These are phyloP conservation scores for Hymenoscyphus infarciens DNA, from an alignment of 2,329 filamentous ascomycete genomes.

Conservation along the genomic window DNA sequence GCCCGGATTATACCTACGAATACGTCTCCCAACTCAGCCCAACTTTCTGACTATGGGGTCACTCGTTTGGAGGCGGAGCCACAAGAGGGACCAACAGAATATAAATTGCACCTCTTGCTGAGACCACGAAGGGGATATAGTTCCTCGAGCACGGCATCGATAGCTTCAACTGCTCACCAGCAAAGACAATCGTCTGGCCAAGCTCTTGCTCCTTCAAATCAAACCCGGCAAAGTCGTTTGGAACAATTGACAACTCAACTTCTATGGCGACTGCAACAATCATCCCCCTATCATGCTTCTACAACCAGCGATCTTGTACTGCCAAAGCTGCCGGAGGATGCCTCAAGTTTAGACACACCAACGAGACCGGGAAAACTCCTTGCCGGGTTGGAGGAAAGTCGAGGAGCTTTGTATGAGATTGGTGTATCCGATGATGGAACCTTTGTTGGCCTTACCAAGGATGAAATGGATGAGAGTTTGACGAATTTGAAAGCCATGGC, in stretches of 20 bases:
- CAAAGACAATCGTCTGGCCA: slow-evolving; percentile 24
- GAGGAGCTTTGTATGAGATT: slow-evolving; percentile 92
- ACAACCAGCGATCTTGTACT: slow-evolving; percentile 72
- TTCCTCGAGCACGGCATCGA: slow-evolving; percentile 62
- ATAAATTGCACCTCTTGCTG: slow-evolving; percentile 88
- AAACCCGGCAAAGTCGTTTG: slow-evolving; percentile 77
- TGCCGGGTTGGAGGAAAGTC: slow-evolving; percentile 85
- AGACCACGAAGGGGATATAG: slow-evolving; percentile 72
- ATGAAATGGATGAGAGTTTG: slow-evolving; percentile 90
- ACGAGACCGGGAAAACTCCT: slow-evolving; percentile 56
- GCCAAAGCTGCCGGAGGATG: slow-evolving; percentile 68
- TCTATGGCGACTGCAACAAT: slow-evolving; percentile 92
- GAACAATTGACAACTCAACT: slow-evolving; percentile 93
- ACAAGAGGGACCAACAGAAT: slow-evolving; percentile 91
- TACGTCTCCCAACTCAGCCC: slow-evolving; percentile 37
- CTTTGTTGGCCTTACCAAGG: slow-evolving; percentile 79
- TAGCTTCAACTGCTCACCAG: slow-evolving; percentile 37
- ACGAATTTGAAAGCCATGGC: slow-evolving; percentile 86
- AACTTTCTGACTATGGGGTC: slow-evolving; percentile 60
- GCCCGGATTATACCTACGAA: slow-evolving; percentile 20
- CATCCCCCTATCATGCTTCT: slow-evolving; percentile 83
- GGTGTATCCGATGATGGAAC: slow-evolving; percentile 93
- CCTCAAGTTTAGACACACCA: slow-evolving; percentile 44
- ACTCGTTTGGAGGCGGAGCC: slow-evolving; percentile 84
- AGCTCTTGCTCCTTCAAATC: slow-evolving; percentile 40